Percentiles rank a stretch among this genome's conserved stretches.
Conservation (phyloP, 2,329 filamentous ascomycete species). For the Talaromyces islandicus region DNA sequence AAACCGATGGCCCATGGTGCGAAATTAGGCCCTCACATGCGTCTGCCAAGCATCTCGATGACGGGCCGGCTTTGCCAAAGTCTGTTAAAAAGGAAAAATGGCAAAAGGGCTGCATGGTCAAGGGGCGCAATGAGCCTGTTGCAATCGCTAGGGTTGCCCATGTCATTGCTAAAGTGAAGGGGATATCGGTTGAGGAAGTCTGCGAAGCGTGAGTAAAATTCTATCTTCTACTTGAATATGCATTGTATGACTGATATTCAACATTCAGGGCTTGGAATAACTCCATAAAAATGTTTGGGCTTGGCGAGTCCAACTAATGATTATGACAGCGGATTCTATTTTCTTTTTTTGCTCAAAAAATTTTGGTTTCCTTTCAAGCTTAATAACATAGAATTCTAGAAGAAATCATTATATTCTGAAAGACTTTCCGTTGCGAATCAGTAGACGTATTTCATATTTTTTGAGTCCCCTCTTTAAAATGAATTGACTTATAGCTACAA, state of each 20-base stretch:
- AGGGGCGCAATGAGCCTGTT: slow-evolving; percentile 89
- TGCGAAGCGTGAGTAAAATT: slow-evolving; percentile 62
- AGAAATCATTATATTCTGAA: not conserved
- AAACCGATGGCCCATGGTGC: slow-evolving; percentile 97
- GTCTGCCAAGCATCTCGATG: slow-evolving; percentile 66
- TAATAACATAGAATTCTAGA: not conserved
- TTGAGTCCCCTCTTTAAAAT: not conserved
- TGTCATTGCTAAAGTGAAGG: slow-evolving; percentile 82
- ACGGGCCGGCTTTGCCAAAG: slow-evolving; percentile 67
- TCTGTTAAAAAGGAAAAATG: slow-evolving; percentile 95
- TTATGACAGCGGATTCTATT: not conserved
- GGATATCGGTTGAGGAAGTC: slow-evolving; percentile 70
- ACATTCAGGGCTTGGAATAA: slow-evolving; percentile 64
- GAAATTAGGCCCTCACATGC: slow-evolving; percentile 88
- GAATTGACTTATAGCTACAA: not conserved
- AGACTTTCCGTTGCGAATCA: not conserved
- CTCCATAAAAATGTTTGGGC: slow-evolving; percentile 70
- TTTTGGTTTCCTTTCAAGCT: not conserved
- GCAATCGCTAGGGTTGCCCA: slow-evolving; percentile 81
- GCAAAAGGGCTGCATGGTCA: slow-evolving; percentile 80
- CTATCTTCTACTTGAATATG: not conserved
- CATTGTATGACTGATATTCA: slow-evolving; percentile 8
- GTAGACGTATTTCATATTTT: not conserved
- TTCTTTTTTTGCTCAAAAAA: not conserved
- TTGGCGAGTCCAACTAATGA: slow-evolving; percentile 44